Evolutionary conservation across 192 early-diverging fungal genomes (phyloP).

Genomic region (Podila epicladia): DNA sequence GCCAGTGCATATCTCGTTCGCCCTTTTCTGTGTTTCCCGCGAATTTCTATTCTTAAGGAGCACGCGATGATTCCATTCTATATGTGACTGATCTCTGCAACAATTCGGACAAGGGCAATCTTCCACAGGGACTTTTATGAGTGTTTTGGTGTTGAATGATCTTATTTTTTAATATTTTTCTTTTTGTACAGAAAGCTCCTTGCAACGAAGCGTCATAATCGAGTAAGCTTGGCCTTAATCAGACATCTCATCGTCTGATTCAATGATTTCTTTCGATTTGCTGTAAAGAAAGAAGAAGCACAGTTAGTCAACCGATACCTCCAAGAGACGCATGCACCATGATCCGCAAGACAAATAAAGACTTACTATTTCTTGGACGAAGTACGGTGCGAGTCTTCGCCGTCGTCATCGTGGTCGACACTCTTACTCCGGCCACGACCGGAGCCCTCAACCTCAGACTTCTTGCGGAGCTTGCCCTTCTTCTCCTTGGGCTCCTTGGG

Average conservation of each 20-base stretch:
- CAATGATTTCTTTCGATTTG: constrained; percentile 50
- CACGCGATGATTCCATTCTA: neutral
- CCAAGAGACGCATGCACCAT: neutral
- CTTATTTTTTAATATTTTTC: too few relatives aligned
- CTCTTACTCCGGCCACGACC: constrained; percentile 45
- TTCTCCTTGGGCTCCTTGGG: constrained; percentile 43
- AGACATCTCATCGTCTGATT: constrained; percentile 42
- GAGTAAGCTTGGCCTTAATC: constrained; percentile 10
- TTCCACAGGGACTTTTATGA: too few relatives aligned
- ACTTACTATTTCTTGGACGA: constrained; percentile 53
- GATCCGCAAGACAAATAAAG: neutral
- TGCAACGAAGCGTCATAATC: neutral
- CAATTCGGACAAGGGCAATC: too few relatives aligned
- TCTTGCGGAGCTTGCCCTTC: constrained; percentile 48
- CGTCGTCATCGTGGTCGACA: constrained; percentile 31
- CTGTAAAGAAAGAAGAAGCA: constrained; percentile 4
- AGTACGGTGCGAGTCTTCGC: constrained; percentile 7
- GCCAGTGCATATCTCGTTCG: too few relatives aligned
- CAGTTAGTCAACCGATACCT: neutral
- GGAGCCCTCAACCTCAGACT: constrained; percentile 32
- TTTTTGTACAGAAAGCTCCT: too few relatives aligned
- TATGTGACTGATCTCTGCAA: too few relatives aligned
- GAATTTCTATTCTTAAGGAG: neutral
- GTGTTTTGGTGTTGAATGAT: too few relatives aligned
- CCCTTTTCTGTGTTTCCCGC: too few relatives aligned